Evolutionary conservation across 805 yeast genomes (phyloP).

Genomic region (Wickerhamiella lipophila): DNA sequence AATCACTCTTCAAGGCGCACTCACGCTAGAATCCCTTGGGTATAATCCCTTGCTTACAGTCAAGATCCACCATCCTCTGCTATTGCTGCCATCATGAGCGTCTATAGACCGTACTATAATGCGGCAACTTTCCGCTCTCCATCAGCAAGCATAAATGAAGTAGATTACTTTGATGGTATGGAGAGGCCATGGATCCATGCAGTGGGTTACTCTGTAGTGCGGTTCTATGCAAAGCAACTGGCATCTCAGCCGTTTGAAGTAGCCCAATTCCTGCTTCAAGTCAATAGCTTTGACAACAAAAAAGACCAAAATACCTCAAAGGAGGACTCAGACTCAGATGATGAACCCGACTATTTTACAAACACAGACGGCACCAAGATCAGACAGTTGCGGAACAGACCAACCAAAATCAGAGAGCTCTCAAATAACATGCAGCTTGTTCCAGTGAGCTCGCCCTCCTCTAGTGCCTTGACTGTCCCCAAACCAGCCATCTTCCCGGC

Average conservation of each 20-base stretch:
- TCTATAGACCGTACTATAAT: conserved; percentile 52
- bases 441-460: neutral
- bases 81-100: neutral
- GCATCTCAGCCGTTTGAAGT: conserved; percentile 84
- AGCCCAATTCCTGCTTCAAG: conserved; percentile 63
- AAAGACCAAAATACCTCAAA: conserved; percentile 12
- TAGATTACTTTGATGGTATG: conserved; percentile 25
- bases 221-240: conserved; percentile 55
- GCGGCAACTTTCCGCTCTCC: conserved; percentile 46
- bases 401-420: conserved; percentile 4
- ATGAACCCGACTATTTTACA: conserved; percentile 33
- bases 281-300: conserved; percentile 36
- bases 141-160: conserved; percentile 25
- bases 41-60: neutral
- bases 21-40: no score
- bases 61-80: neutral
- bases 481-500: conserved; percentile 26
- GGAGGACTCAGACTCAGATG: conserved; percentile 18
- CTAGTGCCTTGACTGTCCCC: neutral
- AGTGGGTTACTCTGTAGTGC: conserved; percentile 47
- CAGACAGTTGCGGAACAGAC: conserved; percentile 5
- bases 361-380: conserved; percentile 13
- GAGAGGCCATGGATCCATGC: conserved; percentile 43
- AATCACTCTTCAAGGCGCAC: no score
- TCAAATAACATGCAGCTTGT: conserved; percentile 13